Conservation (phyloP, 495 filamentous ascomycete species). For the Daldinia grandis region DNA sequence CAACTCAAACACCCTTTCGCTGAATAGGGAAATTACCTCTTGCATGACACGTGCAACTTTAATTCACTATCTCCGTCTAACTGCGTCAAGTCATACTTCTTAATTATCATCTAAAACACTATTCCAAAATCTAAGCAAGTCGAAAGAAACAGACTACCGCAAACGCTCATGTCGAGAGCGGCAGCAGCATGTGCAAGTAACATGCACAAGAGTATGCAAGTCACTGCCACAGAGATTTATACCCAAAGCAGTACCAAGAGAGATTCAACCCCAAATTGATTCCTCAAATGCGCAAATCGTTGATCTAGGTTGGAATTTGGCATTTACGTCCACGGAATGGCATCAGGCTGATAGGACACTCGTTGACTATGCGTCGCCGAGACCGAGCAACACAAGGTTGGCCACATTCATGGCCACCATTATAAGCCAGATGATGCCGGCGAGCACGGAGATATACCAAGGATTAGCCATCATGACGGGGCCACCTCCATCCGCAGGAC, state of each 20-base stretch:
- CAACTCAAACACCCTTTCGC: neutral
- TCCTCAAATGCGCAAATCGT: neutral
- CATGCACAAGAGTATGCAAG: neutral
- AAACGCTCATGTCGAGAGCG: neutral
- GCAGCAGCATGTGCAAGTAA: neutral
- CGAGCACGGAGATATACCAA: constrained; percentile 62
- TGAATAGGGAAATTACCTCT: neutral
- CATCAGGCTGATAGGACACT: neutral
- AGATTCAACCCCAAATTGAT: neutral
- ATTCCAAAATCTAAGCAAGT: neutral
- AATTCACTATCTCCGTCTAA: neutral
- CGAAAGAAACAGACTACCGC: neutral
- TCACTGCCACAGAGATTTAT: neutral
- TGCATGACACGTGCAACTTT: neutral
- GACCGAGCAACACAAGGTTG: constrained; percentile 71
- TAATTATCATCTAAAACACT: neutral
- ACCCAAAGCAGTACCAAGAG: neutral
- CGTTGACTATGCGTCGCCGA: constrained; percentile 53
- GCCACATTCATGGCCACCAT: constrained; percentile 79
- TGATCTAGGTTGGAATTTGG: neutral
- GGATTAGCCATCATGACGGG: constrained; percentile 69
- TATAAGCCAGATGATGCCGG: constrained; percentile 70
- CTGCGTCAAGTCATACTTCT: neutral
- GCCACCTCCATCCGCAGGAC: constrained; percentile 19
- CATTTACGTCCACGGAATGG: neutral